phyloP scores from a whole-genome alignment of 441 rosid genomes.

The Eruca vesicaria region DNA sequence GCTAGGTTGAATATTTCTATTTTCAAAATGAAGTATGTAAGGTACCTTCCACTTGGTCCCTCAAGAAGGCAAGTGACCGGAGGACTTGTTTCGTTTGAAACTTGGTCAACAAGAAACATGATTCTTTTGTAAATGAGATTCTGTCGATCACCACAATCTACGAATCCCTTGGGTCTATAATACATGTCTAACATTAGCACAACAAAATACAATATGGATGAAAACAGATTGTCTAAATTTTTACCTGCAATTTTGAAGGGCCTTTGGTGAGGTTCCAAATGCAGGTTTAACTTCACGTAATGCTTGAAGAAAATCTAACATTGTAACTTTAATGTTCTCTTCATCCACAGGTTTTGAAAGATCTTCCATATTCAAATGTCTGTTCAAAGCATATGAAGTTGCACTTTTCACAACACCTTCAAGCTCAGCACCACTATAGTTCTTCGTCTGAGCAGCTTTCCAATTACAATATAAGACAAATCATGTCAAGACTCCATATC shows the following conservation, averaged over 20 bases:
- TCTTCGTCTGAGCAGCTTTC: conserved; percentile 93
- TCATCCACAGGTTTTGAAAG: conserved; percentile 93
- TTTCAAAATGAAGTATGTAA: neutral
- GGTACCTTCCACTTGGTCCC: conserved; percentile 88
- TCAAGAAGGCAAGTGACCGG: conserved; percentile 85
- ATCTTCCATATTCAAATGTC: conserved; percentile 90
- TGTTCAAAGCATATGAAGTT: conserved; percentile 86
- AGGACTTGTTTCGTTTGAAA: conserved; percentile 38
- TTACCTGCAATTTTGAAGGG: conserved; percentile 35
- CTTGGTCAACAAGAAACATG: conserved; percentile 73
- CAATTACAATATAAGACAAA: conserved; percentile 15
- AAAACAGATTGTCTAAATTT: too few species aligned
- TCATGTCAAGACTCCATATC: neutral
- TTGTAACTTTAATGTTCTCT: conserved; percentile 87
- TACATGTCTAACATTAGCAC: neutral
- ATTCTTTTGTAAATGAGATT: conserved; percentile 68
- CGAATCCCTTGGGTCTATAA: conserved; percentile 74
- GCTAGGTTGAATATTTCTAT: neutral
- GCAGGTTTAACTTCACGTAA: conserved; percentile 77
- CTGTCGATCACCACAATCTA: conserved; percentile 66
- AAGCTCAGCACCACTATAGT: conserved; percentile 95
- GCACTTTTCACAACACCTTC: conserved; percentile 99
- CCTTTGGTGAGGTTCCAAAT: conserved; percentile 95
- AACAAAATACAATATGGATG: neutral
- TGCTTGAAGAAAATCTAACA: conserved; percentile 88